Conservation (phyloP, 2,329 filamentous ascomycete species). For the Madurella fahalii region DNA sequence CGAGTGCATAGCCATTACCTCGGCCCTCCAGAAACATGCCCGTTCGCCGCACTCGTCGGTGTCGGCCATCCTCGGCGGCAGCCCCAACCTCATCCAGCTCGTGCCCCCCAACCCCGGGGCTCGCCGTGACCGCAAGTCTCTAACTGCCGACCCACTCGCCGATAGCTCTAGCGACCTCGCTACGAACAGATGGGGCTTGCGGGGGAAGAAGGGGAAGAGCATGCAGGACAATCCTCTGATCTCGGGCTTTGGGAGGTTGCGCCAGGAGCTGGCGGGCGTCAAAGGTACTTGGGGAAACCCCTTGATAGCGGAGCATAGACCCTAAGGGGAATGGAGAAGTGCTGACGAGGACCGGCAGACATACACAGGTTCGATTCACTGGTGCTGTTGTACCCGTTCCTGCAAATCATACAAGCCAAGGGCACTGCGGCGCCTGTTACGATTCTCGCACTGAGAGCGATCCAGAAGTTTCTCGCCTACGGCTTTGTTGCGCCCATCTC, state of each 20-base stretch:
- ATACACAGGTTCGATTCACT: conserved; percentile 86
- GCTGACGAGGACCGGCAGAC: conserved; percentile 49
- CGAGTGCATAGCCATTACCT: conserved; percentile 98
- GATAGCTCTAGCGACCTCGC: conserved; percentile 51
- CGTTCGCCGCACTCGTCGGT: conserved; percentile 95
- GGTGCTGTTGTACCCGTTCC: conserved; percentile 83
- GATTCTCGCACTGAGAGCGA: conserved; percentile 84
- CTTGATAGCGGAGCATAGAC: not conserved
- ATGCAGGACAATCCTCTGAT: conserved; percentile 97
- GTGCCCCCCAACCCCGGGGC: conserved; percentile 43
- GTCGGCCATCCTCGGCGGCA: conserved; percentile 86
- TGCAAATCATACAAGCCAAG: conserved; percentile 94
- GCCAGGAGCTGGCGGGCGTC: conserved; percentile 80
- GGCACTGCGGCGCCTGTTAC: conserved; percentile 96
- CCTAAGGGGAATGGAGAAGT: not conserved
- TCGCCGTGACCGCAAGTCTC: conserved; percentile 41
- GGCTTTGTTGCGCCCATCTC: conserved; percentile 81
- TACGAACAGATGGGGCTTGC: conserved; percentile 83
- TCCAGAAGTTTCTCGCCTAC: conserved; percentile 96
- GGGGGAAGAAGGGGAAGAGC: conserved; percentile 94
- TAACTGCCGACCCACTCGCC: conserved; percentile 32
- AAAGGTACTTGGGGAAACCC: conserved; percentile 54
- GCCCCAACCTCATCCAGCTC: conserved; percentile 54
- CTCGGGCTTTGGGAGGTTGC: conserved; percentile 84
- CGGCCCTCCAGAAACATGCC: conserved; percentile 95